Base-by-base conservation (phyloP, 441 rosid species). In the Gossypium lobatum region DNA sequence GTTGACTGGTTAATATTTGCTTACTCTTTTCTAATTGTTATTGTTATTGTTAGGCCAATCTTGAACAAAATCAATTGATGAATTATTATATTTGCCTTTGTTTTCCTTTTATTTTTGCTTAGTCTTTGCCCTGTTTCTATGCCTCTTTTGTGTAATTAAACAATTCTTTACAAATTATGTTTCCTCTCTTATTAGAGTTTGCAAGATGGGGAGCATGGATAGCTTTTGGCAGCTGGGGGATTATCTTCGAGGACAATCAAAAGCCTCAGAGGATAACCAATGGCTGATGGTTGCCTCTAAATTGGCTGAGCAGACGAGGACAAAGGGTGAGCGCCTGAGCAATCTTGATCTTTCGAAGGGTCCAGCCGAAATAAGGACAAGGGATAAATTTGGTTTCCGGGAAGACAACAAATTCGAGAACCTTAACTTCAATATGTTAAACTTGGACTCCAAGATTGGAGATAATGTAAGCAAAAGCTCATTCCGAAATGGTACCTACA, bases 191-290 rank as follows among this genome's bases (percentile, higher is more conserved):
- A 11, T 17, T 59, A 77, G 80, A 74, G 52, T 64, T 81, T 72
- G 83, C 76, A 81, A 76, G 79, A 88, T 88, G 93, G 93, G 84
- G 70, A 88, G 20, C 78, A 77, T 87, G 80, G 82, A 79, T 28
- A 91, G 91, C 88, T 93, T 88, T 81, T 95, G 99, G 99, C 90
- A 93, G 71, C 73, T 93, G 80, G 99, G 96, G 7, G 98, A 95
- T 77, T 97, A 93, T 80, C 95, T 95, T 14, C 88, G 97, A 66
- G 98, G 96, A 64, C 96, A 93, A 73, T 83, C 92, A 3, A 91
- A 85, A 85, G 92, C 81, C 53, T 74, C 91, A 1, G 99, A 93
- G 85, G 99, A 95, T 82, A 95, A 89, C 60, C 84, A 91, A 61
- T 95, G 97, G 98, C 72, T 87, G 18, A 78, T 93, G 79, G 98